A percentile compares a stretch with the other conserved stretches of the same genome.
Evolutionary conservation across 768 basidiomycete species (phyloP).

Genomic region (Leccinellum luteum): DNA sequence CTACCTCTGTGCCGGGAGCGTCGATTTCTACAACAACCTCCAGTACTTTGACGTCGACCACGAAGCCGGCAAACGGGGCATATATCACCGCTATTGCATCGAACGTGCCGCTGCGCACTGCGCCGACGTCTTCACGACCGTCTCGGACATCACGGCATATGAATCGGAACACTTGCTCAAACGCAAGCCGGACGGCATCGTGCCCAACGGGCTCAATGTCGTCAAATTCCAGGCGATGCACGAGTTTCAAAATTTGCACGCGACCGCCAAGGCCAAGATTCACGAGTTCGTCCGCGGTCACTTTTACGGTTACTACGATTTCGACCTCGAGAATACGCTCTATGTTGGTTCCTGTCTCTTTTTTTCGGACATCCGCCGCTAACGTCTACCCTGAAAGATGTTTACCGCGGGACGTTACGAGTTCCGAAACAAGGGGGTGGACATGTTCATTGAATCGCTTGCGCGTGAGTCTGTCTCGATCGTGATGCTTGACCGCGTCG

Average conservation of each 20-base stretch:
- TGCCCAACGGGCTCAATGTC: conserved; percentile 97
- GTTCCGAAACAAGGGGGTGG: conserved; percentile 98
- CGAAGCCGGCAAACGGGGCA: conserved; percentile 98
- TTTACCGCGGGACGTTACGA: conserved; percentile 99
- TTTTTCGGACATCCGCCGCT: conserved; percentile 1
- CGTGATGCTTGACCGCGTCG: background rate
- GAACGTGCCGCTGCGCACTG: conserved; percentile 94
- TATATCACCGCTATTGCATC: conserved; percentile 98
- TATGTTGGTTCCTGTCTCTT: conserved; percentile 50
- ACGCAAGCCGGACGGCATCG: conserved; percentile 94
- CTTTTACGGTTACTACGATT: conserved; percentile 97
- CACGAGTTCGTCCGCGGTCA: conserved; percentile 97
- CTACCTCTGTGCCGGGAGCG: conserved; percentile 96
- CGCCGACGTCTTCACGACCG: conserved; percentile 97
- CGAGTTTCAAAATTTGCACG: conserved; percentile 96
- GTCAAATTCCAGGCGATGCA: conserved; percentile 99
- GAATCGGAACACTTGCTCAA: conserved; percentile 96
- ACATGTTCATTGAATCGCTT: conserved; percentile 98
- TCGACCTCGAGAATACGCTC: conserved; percentile 89
- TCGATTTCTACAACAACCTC: conserved; percentile 99
- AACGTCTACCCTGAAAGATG: conserved; percentile 50
- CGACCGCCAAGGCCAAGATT: conserved; percentile 93
- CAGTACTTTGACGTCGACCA: conserved; percentile 99
- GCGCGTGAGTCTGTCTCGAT: conserved; percentile 58
- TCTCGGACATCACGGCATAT: conserved; percentile 97